phyloP scores from a whole-genome alignment of 2,329 filamentous ascomycete genomes.

The Dactylellina drechsleri region DNA sequence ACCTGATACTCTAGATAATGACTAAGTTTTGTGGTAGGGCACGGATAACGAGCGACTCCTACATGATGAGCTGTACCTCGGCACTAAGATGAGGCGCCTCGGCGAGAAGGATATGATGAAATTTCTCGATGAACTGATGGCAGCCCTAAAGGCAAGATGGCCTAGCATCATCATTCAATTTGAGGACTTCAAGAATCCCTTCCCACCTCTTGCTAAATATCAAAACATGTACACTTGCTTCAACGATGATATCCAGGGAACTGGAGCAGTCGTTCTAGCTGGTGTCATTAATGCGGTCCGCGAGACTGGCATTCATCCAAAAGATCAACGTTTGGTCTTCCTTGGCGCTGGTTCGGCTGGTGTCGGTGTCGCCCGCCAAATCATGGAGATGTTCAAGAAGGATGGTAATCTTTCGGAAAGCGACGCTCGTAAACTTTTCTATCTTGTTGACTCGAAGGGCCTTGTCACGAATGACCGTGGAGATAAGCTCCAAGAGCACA shows the following conservation, averaged over 20 bases:
- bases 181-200: slow-evolving; percentile 98
- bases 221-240: slow-evolving; percentile 91
- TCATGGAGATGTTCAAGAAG: slow-evolving; percentile 95
- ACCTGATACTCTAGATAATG: neutral
- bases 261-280: slow-evolving; percentile 90
- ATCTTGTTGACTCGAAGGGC: slow-evolving; percentile 95
- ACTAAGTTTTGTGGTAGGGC: slow-evolving; percentile 63
- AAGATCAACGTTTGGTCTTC: slow-evolving; percentile 94
- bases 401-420: slow-evolving; percentile 83
- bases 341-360: slow-evolving; percentile 94
- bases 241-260: slow-evolving; percentile 98
- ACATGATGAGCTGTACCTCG: slow-evolving; percentile 82
- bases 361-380: slow-evolving; percentile 96
- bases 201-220: slow-evolving; percentile 91
- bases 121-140: slow-evolving; percentile 98
- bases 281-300: slow-evolving; percentile 82
- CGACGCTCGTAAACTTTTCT: slow-evolving; percentile 90
- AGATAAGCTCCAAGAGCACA: slow-evolving; percentile 91
- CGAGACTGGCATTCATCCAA: slow-evolving; percentile 82
- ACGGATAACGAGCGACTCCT: slow-evolving; percentile 75
- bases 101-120: slow-evolving; percentile 81
- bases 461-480: slow-evolving; percentile 92
- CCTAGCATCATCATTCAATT: slow-evolving; percentile 83
- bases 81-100: slow-evolving; percentile 83
- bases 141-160: slow-evolving; percentile 79